A percentile compares a stretch with the other conserved stretches of the same genome.
These are phyloP conservation scores for Penicillium digitatum DNA, from an alignment of 2,329 filamentous ascomycete genomes.

Conservation along the genomic window DNA sequence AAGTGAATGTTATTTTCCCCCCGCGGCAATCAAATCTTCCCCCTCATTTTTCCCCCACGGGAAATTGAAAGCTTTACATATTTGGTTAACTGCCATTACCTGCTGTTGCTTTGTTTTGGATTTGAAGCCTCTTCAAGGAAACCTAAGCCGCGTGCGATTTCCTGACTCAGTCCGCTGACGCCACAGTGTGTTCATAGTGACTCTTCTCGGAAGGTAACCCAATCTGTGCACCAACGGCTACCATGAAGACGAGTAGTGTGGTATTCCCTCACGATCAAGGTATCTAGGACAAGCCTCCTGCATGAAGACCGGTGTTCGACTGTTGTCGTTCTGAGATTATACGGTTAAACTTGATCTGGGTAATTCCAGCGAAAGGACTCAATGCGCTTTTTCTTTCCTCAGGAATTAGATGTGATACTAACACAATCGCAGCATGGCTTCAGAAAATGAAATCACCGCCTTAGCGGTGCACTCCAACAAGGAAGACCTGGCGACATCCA, in stretches of 20 bases:
- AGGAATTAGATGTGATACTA: conserved; percentile 15
- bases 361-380: conserved; percentile 47
- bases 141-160: background rate
- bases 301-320: conserved; percentile 44
- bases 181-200: background rate
- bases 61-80: background rate
- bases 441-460: conserved; percentile 29
- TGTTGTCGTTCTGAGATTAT: conserved; percentile 42
- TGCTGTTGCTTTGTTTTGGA: background rate
- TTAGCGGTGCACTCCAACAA: conserved; percentile 26
- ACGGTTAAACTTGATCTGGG: conserved; percentile 47
- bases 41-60: conserved; percentile 1
- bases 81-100: background rate
- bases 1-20: conserved; percentile 15
- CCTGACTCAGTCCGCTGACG: background rate
- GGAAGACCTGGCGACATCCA: conserved; percentile 14
- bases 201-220: conserved; percentile 10
- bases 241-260: conserved; percentile 40
- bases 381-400: conserved; percentile 31
- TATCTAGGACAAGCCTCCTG: conserved; percentile 38
- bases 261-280: conserved; percentile 42
- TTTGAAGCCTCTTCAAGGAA: background rate
- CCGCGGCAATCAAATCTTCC: conserved; percentile 15
- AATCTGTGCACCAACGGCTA: conserved; percentile 25
- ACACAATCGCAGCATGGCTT: conserved; percentile 32